Evolutionary conservation across 2,329 filamentous ascomycete genomes (phyloP).

Genomic region (Colletotrichum salicis): DNA sequence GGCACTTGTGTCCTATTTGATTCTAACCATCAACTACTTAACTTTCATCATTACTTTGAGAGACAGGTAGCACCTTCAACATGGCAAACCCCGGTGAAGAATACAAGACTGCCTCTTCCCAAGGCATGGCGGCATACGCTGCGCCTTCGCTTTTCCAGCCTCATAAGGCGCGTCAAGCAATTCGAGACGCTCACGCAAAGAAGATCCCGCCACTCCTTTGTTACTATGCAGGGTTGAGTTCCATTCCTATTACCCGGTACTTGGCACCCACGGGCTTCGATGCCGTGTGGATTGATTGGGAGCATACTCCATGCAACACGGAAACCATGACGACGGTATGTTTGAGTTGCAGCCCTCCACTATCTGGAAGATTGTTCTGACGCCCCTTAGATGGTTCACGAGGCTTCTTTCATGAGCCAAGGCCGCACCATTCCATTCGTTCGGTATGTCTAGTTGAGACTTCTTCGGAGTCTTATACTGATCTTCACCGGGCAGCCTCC

Average conservation of each 20-base stretch:
- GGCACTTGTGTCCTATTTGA: too few species aligned
- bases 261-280: slow-evolving; percentile 56
- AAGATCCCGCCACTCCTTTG: slow-evolving; percentile 55
- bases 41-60: too few species aligned
- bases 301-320: slow-evolving; percentile 56
- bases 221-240: slow-evolving; percentile 54
- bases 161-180: slow-evolving; percentile 54
- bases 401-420: slow-evolving; percentile 57
- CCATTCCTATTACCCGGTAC: slow-evolving; percentile 51
- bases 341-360: background rate
- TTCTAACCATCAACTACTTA: too few species aligned
- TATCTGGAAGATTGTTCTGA: slow-evolving; percentile 5
- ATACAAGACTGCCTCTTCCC: slow-evolving; percentile 20
- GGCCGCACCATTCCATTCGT: slow-evolving; percentile 57
- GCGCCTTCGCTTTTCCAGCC: slow-evolving; percentile 59
- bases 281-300: slow-evolving; percentile 59
- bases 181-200: slow-evolving; percentile 57
- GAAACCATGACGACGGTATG: slow-evolving; percentile 58
- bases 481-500: slow-evolving; percentile 40
- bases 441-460: slow-evolving; percentile 35
- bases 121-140: slow-evolving; percentile 52
- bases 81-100: slow-evolving; percentile 27
- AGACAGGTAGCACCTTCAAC: background rate
- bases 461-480: too few species aligned
- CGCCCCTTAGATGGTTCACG: slow-evolving; percentile 52